Evolutionary conservation across 345 rosid species (phyloP).

Genomic region (Raphanus raphanistrum): DNA sequence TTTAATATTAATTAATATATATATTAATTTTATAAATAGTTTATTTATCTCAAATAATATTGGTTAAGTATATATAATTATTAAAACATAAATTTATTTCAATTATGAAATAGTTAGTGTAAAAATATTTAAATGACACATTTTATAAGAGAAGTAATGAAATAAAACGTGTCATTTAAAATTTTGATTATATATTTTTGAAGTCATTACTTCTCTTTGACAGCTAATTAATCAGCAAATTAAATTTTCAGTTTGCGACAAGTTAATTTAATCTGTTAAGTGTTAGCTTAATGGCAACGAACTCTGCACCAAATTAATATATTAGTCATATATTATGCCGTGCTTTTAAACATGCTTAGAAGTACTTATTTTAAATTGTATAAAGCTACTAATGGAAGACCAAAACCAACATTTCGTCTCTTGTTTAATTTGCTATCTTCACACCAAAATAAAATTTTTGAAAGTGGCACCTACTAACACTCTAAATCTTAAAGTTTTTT

Average conservation of each 20-base stretch:
- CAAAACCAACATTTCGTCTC: slow-evolving; percentile 13
- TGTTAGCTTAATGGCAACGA: neutral
- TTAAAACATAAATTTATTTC: neutral
- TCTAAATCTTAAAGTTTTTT: no score
- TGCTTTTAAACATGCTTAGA: slow-evolving; percentile 22
- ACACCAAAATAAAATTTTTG: neutral
- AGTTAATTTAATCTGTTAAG: neutral
- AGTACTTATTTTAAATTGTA: neutral
- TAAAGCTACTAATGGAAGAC: slow-evolving; percentile 18
- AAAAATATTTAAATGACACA: neutral
- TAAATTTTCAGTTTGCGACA: neutral
- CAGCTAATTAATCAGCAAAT: neutral
- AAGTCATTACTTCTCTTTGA: neutral
- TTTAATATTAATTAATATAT: neutral
- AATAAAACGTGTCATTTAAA: no score
- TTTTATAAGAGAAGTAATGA: no score
- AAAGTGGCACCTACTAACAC: no score
- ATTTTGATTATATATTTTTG: neutral
- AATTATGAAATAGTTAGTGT: neutral
- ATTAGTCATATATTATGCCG: neutral
- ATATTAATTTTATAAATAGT: neutral
- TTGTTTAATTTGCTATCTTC: slow-evolving; percentile 22
- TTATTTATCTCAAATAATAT: neutral
- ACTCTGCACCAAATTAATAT: neutral
- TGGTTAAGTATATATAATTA: no score